Conservation (phyloP, 352 stramenopile genomes). For the Pythium dissotocum region DNA sequence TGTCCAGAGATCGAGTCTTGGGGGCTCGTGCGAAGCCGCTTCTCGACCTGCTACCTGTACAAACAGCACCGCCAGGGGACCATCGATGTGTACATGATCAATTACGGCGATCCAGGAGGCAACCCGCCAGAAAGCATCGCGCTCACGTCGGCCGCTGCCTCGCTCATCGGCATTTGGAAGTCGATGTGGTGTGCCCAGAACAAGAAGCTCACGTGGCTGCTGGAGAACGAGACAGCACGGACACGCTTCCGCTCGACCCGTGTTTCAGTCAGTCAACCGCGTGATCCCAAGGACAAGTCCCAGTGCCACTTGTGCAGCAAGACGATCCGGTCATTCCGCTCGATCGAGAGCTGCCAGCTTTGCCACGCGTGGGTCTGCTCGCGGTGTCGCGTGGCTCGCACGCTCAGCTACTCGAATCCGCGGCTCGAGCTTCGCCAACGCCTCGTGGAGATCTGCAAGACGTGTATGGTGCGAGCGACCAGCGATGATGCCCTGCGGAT, state of each 20-base stretch:
- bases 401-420: slow-evolving; percentile 5
- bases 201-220: slow-evolving; percentile 35
- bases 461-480: slow-evolving; percentile 9
- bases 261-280: too few relatives aligned
- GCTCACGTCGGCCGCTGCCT: slow-evolving; percentile 23
- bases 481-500: slow-evolving; percentile 12
- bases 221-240: background rate
- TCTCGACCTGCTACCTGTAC: slow-evolving; percentile 26
- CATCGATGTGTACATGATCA: slow-evolving; percentile 36
- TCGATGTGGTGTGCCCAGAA: slow-evolving; percentile 31
- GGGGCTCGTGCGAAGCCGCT: slow-evolving; percentile 11
- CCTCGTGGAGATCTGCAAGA: slow-evolving; percentile 20
- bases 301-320: slow-evolving; percentile 13
- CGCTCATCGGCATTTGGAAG: slow-evolving; percentile 33
- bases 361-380: slow-evolving; percentile 18
- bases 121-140: slow-evolving; percentile 24
- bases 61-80: slow-evolving; percentile 16
- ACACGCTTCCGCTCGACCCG: background rate
- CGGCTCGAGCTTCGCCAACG: slow-evolving; percentile 6
- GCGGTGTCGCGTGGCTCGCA: slow-evolving; percentile 13
- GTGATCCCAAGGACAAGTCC: background rate
- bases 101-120: slow-evolving; percentile 26
- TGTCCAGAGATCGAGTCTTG: slow-evolving; percentile 6
- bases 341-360: slow-evolving; percentile 11
- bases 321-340: slow-evolving; percentile 15